Base-by-base conservation (phyloP, 2,329 filamentous ascomycete species). In the Knoxdaviesia capensis region DNA sequence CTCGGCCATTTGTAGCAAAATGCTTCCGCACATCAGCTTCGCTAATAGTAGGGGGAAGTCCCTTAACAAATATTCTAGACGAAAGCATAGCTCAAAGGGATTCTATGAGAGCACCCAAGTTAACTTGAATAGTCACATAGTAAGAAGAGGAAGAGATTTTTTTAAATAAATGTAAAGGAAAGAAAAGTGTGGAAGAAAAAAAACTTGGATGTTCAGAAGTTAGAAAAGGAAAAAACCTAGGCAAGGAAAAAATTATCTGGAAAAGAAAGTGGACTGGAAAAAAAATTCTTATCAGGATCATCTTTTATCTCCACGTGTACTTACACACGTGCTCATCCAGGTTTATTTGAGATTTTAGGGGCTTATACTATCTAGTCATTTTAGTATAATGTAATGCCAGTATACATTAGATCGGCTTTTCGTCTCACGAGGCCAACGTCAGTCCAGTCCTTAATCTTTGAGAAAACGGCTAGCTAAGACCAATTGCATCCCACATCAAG, bases 1-100 rank as follows among this genome's bases (percentile, higher is more conserved):
- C 66, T 47, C 74, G 74, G 47, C 78, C 79, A 51, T 74, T 63
- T 36, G 64, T 70, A 46, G 80, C 74, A 60, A 98, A 98, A 62
- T 96, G 87, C 56, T 83, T 86, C 56, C 76, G 77, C 56, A 96
- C 81, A 49, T 92, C 82, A 42, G 79, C 76, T 60, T 92, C 85
- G 8, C 77, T 79, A 53, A 94, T 80, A 43, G 74, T 82, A 33
- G 86, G 86, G 39, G 90, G 90, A 45, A 98, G 67, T 46, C 87
- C 69, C 72, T 81, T 69, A 71, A 96, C 64, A 64, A 92, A 80
- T 40, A 80, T 66, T 49, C 70, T 77, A 58, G 83, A 90, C 59
- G 69, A 68, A 49, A 66, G 65, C 58, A 68, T 66, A 48, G 47
- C 59, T 20, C 20, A 20, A 20, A 20, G 20, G 20, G 20, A 20